Conservation (phyloP, 768 basidiomycete species). For the Collybia sordida region DNA sequence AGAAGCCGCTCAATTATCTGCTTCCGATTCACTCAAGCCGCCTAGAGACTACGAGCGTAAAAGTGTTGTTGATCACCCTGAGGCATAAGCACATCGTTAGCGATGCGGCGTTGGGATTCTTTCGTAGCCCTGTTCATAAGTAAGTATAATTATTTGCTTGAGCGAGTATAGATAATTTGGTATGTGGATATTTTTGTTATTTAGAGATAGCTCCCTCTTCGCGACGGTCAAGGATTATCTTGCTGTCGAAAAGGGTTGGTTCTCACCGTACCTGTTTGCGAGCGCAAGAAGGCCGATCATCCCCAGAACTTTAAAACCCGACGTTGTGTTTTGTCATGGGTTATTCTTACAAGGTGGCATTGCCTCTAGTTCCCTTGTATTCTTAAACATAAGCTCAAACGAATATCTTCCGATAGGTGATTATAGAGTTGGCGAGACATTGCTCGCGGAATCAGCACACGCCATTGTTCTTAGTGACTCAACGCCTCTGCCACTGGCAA, state of each 20-base stretch:
- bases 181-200: background rate
- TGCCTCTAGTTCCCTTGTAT: background rate
- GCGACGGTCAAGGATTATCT: conserved; percentile 62
- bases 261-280: conserved; percentile 65
- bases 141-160: conserved; percentile 23
- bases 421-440: conserved; percentile 56
- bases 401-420: conserved; percentile 43
- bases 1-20: conserved; percentile 44
- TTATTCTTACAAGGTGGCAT: conserved; percentile 55
- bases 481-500: conserved; percentile 19
- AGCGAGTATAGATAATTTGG: conserved; percentile 1
- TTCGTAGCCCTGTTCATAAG: conserved; percentile 58
- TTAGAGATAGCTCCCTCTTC: conserved; percentile 57
- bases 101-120: conserved; percentile 62
- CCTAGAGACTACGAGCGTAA: conserved; percentile 57
- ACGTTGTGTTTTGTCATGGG: conserved; percentile 64
- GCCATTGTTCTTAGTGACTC: conserved; percentile 44
- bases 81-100: conserved; percentile 57
- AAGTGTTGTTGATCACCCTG: conserved; percentile 57
- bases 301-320: conserved; percentile 62
- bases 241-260: conserved; percentile 66
- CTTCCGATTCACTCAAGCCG: conserved; percentile 53
- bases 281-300: conserved; percentile 60
- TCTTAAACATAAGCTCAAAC: background rate
- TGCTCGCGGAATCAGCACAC: conserved; percentile 56